phyloP scores from a whole-genome alignment of 1,284 basidiomycete species.

The Rhizoctonia solani region DNA sequence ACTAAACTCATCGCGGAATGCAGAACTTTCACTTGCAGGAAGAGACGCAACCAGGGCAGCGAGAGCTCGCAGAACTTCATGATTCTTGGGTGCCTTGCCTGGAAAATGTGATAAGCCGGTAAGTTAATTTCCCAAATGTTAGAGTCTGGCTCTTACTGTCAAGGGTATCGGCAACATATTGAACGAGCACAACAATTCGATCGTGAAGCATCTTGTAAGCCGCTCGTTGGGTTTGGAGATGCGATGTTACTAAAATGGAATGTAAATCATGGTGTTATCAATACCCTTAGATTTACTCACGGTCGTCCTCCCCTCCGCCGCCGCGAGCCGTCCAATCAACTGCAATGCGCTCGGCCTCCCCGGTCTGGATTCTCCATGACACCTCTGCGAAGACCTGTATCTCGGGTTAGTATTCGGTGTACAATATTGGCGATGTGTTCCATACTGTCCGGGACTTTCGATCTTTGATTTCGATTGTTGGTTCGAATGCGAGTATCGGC shows the following conservation, averaged over 20 bases:
- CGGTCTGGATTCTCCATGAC: slow-evolving; percentile 88
- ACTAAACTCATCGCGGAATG: slow-evolving; percentile 82
- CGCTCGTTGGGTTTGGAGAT: slow-evolving; percentile 87
- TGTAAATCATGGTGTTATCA: neutral
- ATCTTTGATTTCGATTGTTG: slow-evolving; percentile 79
- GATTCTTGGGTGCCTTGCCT: slow-evolving; percentile 73
- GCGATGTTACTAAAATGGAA: slow-evolving; percentile 72
- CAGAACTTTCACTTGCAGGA: slow-evolving; percentile 78
- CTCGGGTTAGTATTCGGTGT: neutral
- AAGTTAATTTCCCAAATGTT: neutral
- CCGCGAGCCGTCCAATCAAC: slow-evolving; percentile 94
- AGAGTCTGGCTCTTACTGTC: slow-evolving; percentile 57
- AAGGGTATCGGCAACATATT: slow-evolving; percentile 78
- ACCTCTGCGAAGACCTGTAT: slow-evolving; percentile 71
- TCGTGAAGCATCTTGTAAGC: slow-evolving; percentile 96
- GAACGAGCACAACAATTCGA: slow-evolving; percentile 78
- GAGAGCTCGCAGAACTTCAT: slow-evolving; percentile 81
- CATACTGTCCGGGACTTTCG: slow-evolving; percentile 65
- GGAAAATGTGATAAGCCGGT: neutral
- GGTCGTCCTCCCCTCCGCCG: slow-evolving; percentile 65
- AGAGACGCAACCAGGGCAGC: slow-evolving; percentile 83
- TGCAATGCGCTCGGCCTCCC: slow-evolving; percentile 97
- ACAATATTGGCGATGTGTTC: neutral
- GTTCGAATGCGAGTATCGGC: slow-evolving; percentile 88
- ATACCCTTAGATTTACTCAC: slow-evolving; percentile 56